These are phyloP conservation scores for Fistulinella cinereoalba DNA, from an alignment of 1,284 basidiomycete species.

Conservation along the genomic window DNA sequence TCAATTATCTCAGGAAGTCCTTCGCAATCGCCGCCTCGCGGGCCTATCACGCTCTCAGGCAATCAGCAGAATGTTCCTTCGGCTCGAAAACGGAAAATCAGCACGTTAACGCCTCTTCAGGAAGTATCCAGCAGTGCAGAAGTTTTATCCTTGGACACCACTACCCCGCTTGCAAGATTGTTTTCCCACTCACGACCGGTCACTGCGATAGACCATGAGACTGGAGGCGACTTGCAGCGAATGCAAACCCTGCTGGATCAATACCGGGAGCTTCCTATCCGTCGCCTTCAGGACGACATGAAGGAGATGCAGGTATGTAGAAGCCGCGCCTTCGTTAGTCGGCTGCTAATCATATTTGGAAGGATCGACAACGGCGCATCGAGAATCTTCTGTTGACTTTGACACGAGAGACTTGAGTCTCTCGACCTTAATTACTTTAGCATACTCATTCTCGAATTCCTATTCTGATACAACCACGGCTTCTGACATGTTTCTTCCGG, in stretches of 20 bases:
- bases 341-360: constrained; percentile 5
- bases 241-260: constrained; percentile 63
- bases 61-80: constrained; percentile 10
- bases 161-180: constrained; percentile 28
- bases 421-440: not conserved
- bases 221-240: constrained; percentile 46
- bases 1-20: no score
- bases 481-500: not conserved
- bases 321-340: not conserved
- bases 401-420: constrained; percentile 42
- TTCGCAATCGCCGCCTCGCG: constrained; percentile 8
- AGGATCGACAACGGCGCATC: constrained; percentile 78
- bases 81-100: constrained; percentile 28
- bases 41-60: constrained; percentile 7
- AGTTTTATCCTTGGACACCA: constrained; percentile 30
- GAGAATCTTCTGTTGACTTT: constrained; percentile 61
- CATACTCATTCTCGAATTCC: not conserved
- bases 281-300: constrained; percentile 70
- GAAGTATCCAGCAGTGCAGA: constrained; percentile 31
- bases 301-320: constrained; percentile 68
- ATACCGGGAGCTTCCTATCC: constrained; percentile 58
- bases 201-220: constrained; percentile 23
- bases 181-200: constrained; percentile 22
- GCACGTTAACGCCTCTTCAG: constrained; percentile 24
- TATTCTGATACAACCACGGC: no score